Evolutionary conservation across 2,329 filamentous ascomycete species (phyloP).

Genomic region (Xylaria sp.): DNA sequence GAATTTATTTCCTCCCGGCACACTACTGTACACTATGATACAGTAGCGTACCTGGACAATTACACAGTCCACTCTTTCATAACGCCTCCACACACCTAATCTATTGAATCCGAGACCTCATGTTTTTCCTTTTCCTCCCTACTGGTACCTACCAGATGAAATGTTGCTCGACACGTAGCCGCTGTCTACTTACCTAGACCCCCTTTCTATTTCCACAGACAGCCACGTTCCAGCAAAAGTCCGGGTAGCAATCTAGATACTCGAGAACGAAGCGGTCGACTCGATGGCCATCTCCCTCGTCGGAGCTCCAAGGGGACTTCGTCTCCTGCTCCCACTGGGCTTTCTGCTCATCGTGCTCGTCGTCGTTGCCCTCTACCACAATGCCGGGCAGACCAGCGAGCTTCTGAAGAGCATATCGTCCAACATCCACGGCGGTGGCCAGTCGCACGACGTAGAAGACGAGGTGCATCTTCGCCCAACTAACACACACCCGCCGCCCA

Average conservation of each 20-base stretch:
- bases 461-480: conserved; percentile 35
- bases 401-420: conserved; percentile 42
- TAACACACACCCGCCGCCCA: conserved; percentile 45
- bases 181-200: too few species aligned
- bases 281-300: conserved; percentile 35
- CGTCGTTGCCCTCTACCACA: conserved; percentile 38
- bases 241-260: background rate
- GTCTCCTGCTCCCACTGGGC: conserved; percentile 43
- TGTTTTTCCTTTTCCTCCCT: conserved; percentile 1
- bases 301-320: conserved; percentile 37
- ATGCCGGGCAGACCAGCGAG: conserved; percentile 33
- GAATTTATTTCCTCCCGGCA: background rate
- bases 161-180: conserved; percentile 18
- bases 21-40: background rate
- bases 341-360: conserved; percentile 40
- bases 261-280: background rate
- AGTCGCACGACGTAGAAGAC: conserved; percentile 29
- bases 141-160: background rate
- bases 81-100: conserved; percentile 22
- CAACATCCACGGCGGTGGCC: conserved; percentile 37
- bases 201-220: background rate
- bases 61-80: conserved; percentile 3
- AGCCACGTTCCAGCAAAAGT: background rate
- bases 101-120: conserved; percentile 3
- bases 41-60: background rate